Conservation (phyloP, 2,329 filamentous ascomycete species). For the Colletotrichum sp. region DNA sequence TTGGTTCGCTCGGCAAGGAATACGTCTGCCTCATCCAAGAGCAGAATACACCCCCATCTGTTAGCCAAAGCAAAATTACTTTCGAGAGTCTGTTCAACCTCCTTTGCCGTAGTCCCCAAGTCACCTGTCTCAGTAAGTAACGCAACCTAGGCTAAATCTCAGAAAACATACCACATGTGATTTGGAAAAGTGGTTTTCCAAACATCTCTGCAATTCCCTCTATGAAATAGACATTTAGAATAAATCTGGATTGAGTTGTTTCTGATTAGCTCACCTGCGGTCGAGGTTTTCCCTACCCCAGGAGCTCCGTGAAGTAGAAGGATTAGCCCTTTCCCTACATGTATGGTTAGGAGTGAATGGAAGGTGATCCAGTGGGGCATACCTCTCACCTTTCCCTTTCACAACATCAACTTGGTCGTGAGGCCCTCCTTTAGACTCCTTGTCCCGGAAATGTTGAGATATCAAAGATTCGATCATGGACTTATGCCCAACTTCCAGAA, state of each 20-base stretch:
- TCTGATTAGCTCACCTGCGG: not conserved
- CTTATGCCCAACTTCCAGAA: not conserved
- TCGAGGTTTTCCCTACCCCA: not conserved
- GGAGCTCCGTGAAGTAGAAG: not conserved
- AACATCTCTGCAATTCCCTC: not conserved
- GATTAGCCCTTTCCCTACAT: not conserved
- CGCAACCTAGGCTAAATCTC: fast-evolving
- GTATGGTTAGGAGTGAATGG: not conserved
- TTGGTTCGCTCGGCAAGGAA: conserved; percentile 71
- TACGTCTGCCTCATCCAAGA: not conserved
- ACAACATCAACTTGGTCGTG: not conserved
- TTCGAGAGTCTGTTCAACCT: not conserved
- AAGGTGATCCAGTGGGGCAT: fast-evolving
- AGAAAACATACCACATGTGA: not conserved
- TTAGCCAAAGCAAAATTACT: not conserved
- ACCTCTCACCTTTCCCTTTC: not conserved
- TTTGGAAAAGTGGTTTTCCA: not conserved
- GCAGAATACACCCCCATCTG: conserved; percentile 11
- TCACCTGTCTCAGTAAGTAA: not conserved
- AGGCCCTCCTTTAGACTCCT: not conserved
- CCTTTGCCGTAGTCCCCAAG: not conserved
- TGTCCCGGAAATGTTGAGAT: not conserved
- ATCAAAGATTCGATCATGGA: not conserved
- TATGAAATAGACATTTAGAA: too few relatives aligned
- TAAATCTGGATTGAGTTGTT: too few relatives aligned